These are phyloP conservation scores for Cyathus striatus DNA, from an alignment of 768 basidiomycete species.

Conservation along the genomic window DNA sequence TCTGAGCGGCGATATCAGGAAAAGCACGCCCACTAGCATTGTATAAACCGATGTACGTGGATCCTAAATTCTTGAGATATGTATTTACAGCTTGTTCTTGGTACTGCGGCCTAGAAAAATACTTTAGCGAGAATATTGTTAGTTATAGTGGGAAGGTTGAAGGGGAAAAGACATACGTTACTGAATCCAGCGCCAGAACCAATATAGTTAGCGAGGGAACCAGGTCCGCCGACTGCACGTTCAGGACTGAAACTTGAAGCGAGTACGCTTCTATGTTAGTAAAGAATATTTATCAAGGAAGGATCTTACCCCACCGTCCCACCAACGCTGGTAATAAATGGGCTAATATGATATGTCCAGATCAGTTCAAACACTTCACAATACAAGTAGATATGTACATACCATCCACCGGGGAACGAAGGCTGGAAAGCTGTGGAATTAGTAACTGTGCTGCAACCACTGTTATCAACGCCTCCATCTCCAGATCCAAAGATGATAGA, in stretches of 20 bases:
- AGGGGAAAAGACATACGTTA: neutral
- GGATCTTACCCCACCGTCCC: neutral
- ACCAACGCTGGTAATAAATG: neutral
- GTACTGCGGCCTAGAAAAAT: constrained; percentile 32
- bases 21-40: constrained; percentile 11
- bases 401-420: neutral
- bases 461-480: constrained; percentile 41
- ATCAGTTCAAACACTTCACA: neutral
- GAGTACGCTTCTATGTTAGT: no score
- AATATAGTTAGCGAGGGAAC: neutral
- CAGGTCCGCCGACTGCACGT: neutral
- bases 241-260: neutral
- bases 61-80: neutral
- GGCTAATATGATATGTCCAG: neutral
- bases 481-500: constrained; percentile 41
- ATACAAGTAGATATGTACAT: neutral
- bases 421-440: neutral
- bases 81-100: constrained; percentile 21
- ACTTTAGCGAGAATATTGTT: neutral
- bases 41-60: neutral
- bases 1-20: constrained; percentile 15
- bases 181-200: constrained; percentile 1
- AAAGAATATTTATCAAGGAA: neutral
- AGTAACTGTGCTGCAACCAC: neutral
- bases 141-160: neutral